These are phyloP conservation scores for Trametes cinnabarina DNA, from an alignment of 768 basidiomycete species.

Conservation along the genomic window DNA sequence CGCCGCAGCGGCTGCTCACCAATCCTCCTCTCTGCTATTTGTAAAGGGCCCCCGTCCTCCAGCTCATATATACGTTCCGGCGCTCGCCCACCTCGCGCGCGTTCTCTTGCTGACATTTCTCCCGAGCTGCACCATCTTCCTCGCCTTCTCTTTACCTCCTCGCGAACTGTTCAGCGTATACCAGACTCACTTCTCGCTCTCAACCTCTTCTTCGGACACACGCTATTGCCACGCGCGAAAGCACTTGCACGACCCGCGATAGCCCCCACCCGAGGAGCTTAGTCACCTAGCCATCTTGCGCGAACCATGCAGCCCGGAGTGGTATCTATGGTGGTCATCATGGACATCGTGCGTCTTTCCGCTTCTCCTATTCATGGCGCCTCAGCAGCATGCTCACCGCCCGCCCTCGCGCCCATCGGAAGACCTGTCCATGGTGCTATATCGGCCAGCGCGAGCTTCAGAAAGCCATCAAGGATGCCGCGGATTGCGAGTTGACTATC, in stretches of 20 bases:
- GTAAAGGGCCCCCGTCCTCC: slow-evolving; percentile 13
- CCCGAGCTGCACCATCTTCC: not conserved
- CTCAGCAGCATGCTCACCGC: not conserved
- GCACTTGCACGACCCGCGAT: not conserved
- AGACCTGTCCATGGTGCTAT: slow-evolving; percentile 44
- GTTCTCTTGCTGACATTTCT: slow-evolving; percentile 6
- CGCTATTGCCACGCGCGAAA: not conserved
- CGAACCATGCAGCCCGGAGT: slow-evolving; percentile 21
- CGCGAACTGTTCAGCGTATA: not conserved
- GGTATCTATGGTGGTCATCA: slow-evolving; percentile 31
- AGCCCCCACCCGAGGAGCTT: not conserved
- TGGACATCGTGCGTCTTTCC: slow-evolving; percentile 34
- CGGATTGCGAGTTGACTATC: slow-evolving; percentile 31
- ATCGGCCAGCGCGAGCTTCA: slow-evolving; percentile 41
- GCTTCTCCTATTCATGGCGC: not conserved
- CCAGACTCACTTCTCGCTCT: not conserved
- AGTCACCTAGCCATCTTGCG: not conserved
- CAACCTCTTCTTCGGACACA: not conserved
- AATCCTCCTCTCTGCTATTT: slow-evolving; percentile 21
- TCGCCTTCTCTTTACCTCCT: not conserved
- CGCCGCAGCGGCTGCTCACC: slow-evolving; percentile 20
- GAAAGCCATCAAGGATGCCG: slow-evolving; percentile 35
- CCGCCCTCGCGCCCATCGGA: not conserved
- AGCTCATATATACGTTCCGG: slow-evolving; percentile 15
- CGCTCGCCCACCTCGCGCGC: slow-evolving; percentile 6